phyloP scores from a whole-genome alignment of 2,329 filamentous ascomycete species.

The Didymella keratinophila region DNA sequence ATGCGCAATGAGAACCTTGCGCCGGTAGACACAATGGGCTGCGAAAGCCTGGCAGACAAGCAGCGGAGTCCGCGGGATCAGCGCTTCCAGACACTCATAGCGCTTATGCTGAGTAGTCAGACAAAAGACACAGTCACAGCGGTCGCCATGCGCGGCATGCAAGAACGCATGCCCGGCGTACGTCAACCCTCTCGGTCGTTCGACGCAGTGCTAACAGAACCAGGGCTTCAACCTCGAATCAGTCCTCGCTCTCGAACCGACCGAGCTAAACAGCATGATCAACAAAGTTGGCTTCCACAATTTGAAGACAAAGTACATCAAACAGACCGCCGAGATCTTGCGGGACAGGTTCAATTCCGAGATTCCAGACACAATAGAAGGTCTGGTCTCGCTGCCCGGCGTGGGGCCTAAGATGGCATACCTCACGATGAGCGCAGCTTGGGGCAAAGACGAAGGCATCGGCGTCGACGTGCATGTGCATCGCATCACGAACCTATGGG shows the following conservation, averaged over 20 bases:
- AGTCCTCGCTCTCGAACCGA: slow-evolving; percentile 74
- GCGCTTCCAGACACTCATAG: slow-evolving; percentile 84
- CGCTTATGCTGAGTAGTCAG: slow-evolving; percentile 90
- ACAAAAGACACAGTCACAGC: slow-evolving; percentile 93
- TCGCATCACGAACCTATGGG: slow-evolving; percentile 92
- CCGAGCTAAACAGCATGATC: slow-evolving; percentile 75
- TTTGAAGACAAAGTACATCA: slow-evolving; percentile 87
- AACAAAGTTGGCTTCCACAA: slow-evolving; percentile 91
- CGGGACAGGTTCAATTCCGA: slow-evolving; percentile 75
- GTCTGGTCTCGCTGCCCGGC: slow-evolving; percentile 78
- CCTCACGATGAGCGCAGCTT: slow-evolving; percentile 80
- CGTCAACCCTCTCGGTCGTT: not conserved
- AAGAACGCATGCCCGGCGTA: slow-evolving; percentile 71
- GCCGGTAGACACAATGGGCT: slow-evolving; percentile 97
- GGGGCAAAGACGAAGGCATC: slow-evolving; percentile 77
- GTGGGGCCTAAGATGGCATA: slow-evolving; percentile 97
- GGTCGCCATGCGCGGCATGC: slow-evolving; percentile 79
- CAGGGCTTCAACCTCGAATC: slow-evolving; percentile 74
- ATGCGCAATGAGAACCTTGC: slow-evolving; percentile 79
- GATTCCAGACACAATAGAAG: slow-evolving; percentile 80
- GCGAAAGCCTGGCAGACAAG: slow-evolving; percentile 74
- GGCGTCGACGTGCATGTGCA: slow-evolving; percentile 96
- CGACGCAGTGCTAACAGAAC: slow-evolving; percentile 15
- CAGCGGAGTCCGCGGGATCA: slow-evolving; percentile 62
- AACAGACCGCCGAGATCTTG: slow-evolving; percentile 75